Conservation (phyloP, 2,329 filamentous ascomycete species). For the Lasiodiplodia sp. region DNA sequence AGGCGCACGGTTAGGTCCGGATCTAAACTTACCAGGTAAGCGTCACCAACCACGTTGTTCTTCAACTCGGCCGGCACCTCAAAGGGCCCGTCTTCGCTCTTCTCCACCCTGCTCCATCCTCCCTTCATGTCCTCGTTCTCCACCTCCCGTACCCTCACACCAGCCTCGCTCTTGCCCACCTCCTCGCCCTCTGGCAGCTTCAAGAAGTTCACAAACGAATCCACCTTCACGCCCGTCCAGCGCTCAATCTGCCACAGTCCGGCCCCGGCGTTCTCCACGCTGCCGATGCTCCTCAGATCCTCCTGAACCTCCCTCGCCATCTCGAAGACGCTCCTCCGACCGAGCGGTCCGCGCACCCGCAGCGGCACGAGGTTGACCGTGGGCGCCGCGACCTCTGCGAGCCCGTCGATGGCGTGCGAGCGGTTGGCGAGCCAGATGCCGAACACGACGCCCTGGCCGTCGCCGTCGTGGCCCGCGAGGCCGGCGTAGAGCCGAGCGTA, state of each 20-base stretch:
- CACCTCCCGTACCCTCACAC: constrained; percentile 35
- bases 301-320: constrained; percentile 69
- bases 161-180: constrained; percentile 19
- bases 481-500: constrained; percentile 64
- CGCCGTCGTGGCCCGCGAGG: constrained; percentile 33
- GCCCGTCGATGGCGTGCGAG: constrained; percentile 57
- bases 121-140: constrained; percentile 30
- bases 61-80: constrained; percentile 36
- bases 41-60: constrained; percentile 36
- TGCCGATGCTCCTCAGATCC: constrained; percentile 70
- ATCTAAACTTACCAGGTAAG: constrained; percentile 50
- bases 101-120: constrained; percentile 35
- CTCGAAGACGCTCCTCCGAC: constrained; percentile 32
- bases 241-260: constrained; percentile 73
- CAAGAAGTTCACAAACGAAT: constrained; percentile 84
- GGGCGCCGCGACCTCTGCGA: constrained; percentile 66
- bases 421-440: constrained; percentile 88
- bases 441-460: constrained; percentile 62
- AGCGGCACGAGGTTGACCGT: constrained; percentile 83
- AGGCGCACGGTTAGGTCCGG: neutral
- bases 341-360: constrained; percentile 54
- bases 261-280: constrained; percentile 61
- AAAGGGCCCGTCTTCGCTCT: constrained; percentile 29
- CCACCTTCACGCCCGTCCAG: constrained; percentile 77
- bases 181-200: constrained; percentile 55